phyloP scores from a whole-genome alignment of 208 protist genomes.

The Blastocrithidia nonstop region DNA sequence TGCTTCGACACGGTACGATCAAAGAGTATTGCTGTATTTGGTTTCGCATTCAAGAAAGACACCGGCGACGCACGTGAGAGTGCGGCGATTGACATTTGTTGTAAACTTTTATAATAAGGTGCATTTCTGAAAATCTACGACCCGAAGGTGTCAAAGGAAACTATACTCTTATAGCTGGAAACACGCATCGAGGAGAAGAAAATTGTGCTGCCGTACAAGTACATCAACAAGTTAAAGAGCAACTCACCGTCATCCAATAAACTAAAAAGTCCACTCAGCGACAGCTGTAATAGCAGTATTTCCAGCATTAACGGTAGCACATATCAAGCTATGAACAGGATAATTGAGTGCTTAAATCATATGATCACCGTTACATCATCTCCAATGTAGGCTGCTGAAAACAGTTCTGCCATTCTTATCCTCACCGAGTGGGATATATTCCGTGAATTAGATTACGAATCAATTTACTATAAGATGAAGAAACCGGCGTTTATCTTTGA shows the following conservation, averaged over 20 bases:
- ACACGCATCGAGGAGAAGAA: constrained; percentile 23
- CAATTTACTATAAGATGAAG: constrained; percentile 83
- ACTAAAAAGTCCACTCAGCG: no score
- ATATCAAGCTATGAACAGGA: not conserved
- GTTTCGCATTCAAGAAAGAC: constrained; percentile 97
- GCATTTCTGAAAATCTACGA: constrained; percentile 91
- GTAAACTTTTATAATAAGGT: constrained; percentile 78
- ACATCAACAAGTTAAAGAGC: not conserved
- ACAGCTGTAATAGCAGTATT: constrained; percentile 1
- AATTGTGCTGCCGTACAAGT: not conserved
- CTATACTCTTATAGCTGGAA: constrained; percentile 53
- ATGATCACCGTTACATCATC: constrained; percentile 15
- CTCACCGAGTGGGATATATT: constrained; percentile 98
- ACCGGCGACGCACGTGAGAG: constrained; percentile 94
- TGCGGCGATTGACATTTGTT: constrained; percentile 81
- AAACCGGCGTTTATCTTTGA: constrained; percentile 95
- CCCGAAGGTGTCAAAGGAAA: constrained; percentile 78
- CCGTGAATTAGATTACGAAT: constrained; percentile 64
- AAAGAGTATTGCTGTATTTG: constrained; percentile 91
- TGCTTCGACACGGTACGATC: constrained; percentile 87
- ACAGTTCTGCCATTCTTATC: constrained; percentile 84
- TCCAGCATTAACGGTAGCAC: not conserved
- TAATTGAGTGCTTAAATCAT: constrained; percentile 7
- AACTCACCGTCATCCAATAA: not conserved
- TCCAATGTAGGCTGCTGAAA: constrained; percentile 55